Evolutionary conservation across 164 flowering plant species (phyloP), one percentile per base, ranked within the genome.

Genomic region (Litsea cubeba): DNA sequence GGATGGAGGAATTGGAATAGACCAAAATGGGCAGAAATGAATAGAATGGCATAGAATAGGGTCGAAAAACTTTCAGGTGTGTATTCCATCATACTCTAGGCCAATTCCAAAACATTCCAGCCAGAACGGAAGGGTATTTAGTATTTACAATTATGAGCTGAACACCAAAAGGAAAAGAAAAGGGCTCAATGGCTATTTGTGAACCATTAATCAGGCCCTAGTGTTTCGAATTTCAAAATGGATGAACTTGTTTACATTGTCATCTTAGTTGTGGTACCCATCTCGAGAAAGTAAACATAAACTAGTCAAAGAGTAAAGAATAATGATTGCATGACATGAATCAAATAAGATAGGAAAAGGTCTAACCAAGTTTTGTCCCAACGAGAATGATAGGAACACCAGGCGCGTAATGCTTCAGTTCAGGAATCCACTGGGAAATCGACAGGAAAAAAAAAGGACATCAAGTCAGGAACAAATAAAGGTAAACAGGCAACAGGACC

Each of bases 331-430:
- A 63, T 66, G 46, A 3, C 40, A 12, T 66, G 35, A 54, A 49
- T 8, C 69, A 30, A 25, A 66, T 2, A 12, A 20, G 2, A 30
- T 68, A 68, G 71, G 49, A 46, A 76, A 71, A 73, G 54, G 4
- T 66, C 89, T 89, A 73, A 95, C 99, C 99, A 73, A 95, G 95
- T 84, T 95, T 95, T 58, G 99, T 93, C 66, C 99, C 99, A 83
- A 95, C 99, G 76, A 95, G 99, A 79, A 95, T 84, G 46, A 93
- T 93, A 2, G 99, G 99, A 72, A 95, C 97, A 73, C 98, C 98
- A 72, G 99, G 99, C 28, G 99, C 98, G 83, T 93, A 95, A 79
- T 92, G 98, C 87, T 89, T 91, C 88, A 95, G 84, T 79, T 95
- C 98, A 62, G 98, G 98, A 81, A 95, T 93, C 99, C 99, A 95